Percentiles rank a stretch among this genome's conserved stretches.
These are phyloP conservation scores for Papiliotrema nemorosa DNA, from an alignment of 1,284 basidiomycete species.

Conservation along the genomic window DNA sequence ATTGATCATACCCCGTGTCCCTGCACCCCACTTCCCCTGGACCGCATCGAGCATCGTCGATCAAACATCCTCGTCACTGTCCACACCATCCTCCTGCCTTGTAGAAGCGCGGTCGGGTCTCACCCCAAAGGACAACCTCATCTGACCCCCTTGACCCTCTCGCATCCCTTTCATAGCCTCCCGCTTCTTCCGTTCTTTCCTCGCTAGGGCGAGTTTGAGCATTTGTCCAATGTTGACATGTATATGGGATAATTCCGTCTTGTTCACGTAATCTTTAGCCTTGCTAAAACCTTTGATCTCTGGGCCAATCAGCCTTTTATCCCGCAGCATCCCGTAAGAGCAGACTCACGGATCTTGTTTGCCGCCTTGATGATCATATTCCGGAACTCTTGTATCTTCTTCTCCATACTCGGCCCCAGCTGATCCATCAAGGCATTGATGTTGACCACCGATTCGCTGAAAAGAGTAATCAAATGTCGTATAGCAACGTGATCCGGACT, in stretches of 20 bases:
- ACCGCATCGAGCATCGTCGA: too few species aligned
- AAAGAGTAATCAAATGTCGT: neutral
- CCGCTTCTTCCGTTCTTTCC: neutral
- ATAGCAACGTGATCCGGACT: constrained; percentile 2
- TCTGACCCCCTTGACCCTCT: constrained; percentile 3
- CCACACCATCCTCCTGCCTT: neutral
- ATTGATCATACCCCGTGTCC: too few species aligned
- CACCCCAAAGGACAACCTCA: constrained; percentile 1
- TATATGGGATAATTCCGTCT: constrained; percentile 5
- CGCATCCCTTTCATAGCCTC: constrained; percentile 5
- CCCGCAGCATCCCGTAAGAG: neutral
- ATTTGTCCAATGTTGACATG: neutral
- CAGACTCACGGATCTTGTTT: constrained; percentile 4
- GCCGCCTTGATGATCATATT: neutral
- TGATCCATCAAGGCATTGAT: neutral
- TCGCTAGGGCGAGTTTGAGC: neutral
- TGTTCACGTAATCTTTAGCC: constrained; percentile 1
- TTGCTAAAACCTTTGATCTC: neutral
- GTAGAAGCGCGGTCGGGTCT: neutral
- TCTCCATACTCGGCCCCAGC: neutral
- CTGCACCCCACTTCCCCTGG: too few species aligned
- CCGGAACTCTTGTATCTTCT: neutral
- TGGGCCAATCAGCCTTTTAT: neutral
- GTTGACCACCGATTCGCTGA: neutral
- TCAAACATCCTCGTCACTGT: neutral